Conservation (phyloP, 1,284 basidiomycete species). For the Tylopilus sp. region DNA sequence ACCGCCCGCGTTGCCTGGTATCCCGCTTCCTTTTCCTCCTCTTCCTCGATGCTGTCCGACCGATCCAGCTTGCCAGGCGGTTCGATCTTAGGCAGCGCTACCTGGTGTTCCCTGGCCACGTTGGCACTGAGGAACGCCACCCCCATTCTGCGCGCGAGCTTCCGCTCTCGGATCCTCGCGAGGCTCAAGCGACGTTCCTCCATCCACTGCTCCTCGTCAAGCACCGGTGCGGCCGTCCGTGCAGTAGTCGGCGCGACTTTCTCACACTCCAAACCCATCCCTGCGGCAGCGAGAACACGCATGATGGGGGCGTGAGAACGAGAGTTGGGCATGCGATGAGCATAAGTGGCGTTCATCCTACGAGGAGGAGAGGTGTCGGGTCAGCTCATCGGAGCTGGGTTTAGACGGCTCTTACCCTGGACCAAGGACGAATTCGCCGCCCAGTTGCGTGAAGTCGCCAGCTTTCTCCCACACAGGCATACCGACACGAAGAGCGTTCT, state of each 20-base stretch:
- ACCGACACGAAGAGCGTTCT: slow-evolving; percentile 61
- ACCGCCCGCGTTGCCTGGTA: not conserved
- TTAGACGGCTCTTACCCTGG: slow-evolving; percentile 51
- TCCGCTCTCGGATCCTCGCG: slow-evolving; percentile 38
- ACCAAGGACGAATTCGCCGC: slow-evolving; percentile 86
- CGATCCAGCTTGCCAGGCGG: slow-evolving; percentile 28
- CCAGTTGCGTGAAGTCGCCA: slow-evolving; percentile 74
- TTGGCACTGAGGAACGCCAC: slow-evolving; percentile 18
- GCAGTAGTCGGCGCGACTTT: slow-evolving; percentile 9
- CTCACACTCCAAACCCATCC: slow-evolving; percentile 35
- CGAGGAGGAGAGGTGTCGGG: not conserved
- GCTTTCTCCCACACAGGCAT: slow-evolving; percentile 80
- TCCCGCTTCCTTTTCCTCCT: slow-evolving; percentile 21
- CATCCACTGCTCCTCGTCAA: slow-evolving; percentile 45
- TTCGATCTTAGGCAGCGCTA: slow-evolving; percentile 22
- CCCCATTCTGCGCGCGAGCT: slow-evolving; percentile 33
- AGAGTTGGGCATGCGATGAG: slow-evolving; percentile 71
- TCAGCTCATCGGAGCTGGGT: slow-evolving; percentile 11
- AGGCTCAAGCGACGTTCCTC: slow-evolving; percentile 40
- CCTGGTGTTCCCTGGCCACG: slow-evolving; percentile 15
- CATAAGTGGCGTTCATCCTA: slow-evolving; percentile 57
- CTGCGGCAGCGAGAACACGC: slow-evolving; percentile 62
- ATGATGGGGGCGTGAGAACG: slow-evolving; percentile 67
- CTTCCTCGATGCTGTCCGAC: slow-evolving; percentile 35
- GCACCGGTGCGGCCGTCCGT: slow-evolving; percentile 20